phyloP scores from a whole-genome alignment of 768 basidiomycete species.

The Hirschioporus abietinus region DNA sequence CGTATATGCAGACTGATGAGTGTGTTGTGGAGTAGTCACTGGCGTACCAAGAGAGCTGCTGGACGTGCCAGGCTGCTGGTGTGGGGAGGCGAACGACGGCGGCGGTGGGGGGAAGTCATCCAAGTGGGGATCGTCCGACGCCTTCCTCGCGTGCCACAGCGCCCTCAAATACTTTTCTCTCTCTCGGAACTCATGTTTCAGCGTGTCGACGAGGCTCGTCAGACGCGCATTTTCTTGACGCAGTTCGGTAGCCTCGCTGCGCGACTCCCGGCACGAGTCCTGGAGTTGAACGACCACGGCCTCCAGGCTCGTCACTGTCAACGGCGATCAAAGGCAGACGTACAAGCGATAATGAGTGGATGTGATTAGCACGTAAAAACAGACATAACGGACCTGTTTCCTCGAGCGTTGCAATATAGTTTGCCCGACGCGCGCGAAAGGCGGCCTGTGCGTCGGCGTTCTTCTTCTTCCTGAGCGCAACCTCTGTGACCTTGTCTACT shows the following conservation, averaged over 20 bases:
- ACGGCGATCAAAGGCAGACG: slow-evolving; percentile 4
- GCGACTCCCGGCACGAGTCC: slow-evolving; percentile 69
- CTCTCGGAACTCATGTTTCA: slow-evolving; percentile 56
- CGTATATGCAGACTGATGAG: background rate
- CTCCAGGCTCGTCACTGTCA: slow-evolving; percentile 72
- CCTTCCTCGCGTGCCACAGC: slow-evolving; percentile 62
- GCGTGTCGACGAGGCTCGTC: slow-evolving; percentile 7
- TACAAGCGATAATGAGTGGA: background rate
- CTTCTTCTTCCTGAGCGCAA: slow-evolving; percentile 78
- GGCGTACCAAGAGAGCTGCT: background rate
- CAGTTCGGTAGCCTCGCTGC: slow-evolving; percentile 54
- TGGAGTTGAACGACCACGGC: slow-evolving; percentile 81
- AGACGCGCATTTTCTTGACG: slow-evolving; percentile 62
- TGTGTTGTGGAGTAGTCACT: background rate
- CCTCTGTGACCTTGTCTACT: slow-evolving; percentile 49
- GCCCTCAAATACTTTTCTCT: slow-evolving; percentile 71
- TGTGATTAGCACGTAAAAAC: slow-evolving; percentile 5
- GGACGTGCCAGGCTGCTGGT: slow-evolving; percentile 9
- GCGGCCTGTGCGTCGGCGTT: slow-evolving; percentile 88
- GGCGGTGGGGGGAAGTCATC: slow-evolving; percentile 50
- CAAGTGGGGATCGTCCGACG: slow-evolving; percentile 42
- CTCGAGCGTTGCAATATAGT: slow-evolving; percentile 84
- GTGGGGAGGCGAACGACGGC: slow-evolving; percentile 25
- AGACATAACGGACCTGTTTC: slow-evolving; percentile 50
- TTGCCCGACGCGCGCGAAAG: slow-evolving; percentile 74